Percentiles rank a stretch among this genome's conserved stretches.
These are phyloP conservation scores for Aspergillus fischeri DNA, from an alignment of 2,329 filamentous ascomycete genomes.

Conservation along the genomic window DNA sequence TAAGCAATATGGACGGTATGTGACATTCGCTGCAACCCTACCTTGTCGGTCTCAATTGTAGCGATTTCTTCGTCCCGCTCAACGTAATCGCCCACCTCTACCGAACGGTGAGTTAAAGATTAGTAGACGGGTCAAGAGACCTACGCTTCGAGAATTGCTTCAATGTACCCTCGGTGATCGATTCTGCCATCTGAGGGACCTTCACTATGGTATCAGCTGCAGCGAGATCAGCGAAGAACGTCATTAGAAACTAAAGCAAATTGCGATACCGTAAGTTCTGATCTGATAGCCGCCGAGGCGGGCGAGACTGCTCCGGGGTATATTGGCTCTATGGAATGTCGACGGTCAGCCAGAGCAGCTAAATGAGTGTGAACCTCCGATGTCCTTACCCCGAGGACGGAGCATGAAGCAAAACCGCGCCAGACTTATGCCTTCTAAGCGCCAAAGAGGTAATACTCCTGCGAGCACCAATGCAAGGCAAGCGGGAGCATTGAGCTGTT, in stretches of 20 bases:
- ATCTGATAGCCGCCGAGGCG: slow-evolving; percentile 26
- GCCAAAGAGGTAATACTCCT: slow-evolving; percentile 26
- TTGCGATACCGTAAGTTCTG: slow-evolving; percentile 33
- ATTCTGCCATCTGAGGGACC: slow-evolving; percentile 97
- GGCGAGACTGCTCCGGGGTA: slow-evolving; percentile 20
- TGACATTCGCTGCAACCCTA: slow-evolving; percentile 34
- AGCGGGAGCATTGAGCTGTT: slow-evolving; percentile 23
- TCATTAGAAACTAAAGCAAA: not conserved
- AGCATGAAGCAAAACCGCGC: slow-evolving; percentile 23
- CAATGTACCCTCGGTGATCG: slow-evolving; percentile 93
- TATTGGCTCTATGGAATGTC: slow-evolving; percentile 18
- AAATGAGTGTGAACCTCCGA: not conserved
- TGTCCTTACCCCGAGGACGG: slow-evolving; percentile 23
- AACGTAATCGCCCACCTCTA: slow-evolving; percentile 84
- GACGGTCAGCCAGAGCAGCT: not conserved
- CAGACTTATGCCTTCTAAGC: slow-evolving; percentile 15
- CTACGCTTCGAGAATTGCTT: slow-evolving; percentile 87
- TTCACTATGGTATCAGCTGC: slow-evolving; percentile 79
- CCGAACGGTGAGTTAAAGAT: slow-evolving; percentile 14
- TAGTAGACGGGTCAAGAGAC: slow-evolving; percentile 22
- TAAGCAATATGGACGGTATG: not conserved
- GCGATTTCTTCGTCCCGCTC: slow-evolving; percentile 97
- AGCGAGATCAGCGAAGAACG: slow-evolving; percentile 10
- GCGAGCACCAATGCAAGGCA: slow-evolving; percentile 13
- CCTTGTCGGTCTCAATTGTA: slow-evolving; percentile 98